A percentile compares a stretch with the other conserved stretches of the same genome.
Evolutionary conservation across 441 rosid genomes (phyloP).

Genomic region (Corymbia calophylla): DNA sequence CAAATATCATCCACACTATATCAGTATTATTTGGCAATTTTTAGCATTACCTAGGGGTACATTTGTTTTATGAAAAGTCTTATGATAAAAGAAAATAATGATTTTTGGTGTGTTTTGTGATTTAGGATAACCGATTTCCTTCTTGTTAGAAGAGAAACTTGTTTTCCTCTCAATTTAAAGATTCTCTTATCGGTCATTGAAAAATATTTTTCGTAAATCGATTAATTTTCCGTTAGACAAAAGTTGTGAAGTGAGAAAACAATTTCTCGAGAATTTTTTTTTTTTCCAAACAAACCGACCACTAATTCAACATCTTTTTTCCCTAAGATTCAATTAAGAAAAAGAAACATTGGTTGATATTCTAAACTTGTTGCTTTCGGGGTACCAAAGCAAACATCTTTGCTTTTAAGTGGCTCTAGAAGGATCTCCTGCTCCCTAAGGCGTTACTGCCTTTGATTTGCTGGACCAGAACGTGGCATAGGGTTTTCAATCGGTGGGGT

Average conservation of each 20-base stretch:
- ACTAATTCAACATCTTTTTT: background rate
- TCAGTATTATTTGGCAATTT: rapidly evolving
- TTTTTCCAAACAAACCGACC: background rate
- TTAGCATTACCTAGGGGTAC: background rate
- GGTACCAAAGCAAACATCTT: background rate
- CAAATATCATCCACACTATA: background rate
- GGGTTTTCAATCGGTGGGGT: background rate
- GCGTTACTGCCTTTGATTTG: background rate
- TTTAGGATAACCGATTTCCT: background rate
- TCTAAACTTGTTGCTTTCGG: background rate
- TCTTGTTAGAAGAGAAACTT: background rate
- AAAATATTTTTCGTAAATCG: background rate
- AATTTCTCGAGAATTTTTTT: background rate
- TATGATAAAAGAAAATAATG: background rate
- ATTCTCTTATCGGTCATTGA: rapidly evolving
- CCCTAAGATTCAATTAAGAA: background rate
- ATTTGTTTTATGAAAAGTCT: background rate
- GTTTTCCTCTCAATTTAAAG: background rate
- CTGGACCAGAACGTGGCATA: background rate
- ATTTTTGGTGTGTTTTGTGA: background rate
- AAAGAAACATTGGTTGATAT: background rate
- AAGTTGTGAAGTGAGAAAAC: background rate
- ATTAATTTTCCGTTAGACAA: background rate
- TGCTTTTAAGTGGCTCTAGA: background rate
- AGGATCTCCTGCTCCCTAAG: background rate